Conservation (phyloP, 192 early-diverging fungal genomes). For the Funneliformis mosseae region DNA sequence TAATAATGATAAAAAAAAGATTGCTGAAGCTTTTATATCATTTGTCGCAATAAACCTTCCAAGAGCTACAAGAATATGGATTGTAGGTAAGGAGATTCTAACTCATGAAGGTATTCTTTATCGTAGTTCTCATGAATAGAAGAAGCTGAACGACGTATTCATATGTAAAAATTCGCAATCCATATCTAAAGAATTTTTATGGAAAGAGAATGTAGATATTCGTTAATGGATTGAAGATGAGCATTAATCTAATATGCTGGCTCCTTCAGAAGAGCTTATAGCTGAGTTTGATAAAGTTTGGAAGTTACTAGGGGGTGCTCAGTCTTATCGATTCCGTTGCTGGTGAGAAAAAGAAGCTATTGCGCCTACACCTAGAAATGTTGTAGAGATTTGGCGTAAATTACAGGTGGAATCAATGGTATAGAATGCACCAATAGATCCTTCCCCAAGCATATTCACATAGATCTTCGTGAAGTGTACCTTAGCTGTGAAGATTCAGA, state of each 20-base stretch:
- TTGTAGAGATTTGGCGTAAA: too few species aligned
- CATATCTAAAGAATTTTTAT: not conserved
- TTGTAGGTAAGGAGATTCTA: too few species aligned
- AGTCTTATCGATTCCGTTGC: too few species aligned
- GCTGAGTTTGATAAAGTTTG: not conserved
- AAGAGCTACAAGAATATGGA: too few species aligned
- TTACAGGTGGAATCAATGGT: too few species aligned
- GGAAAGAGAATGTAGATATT: not conserved
- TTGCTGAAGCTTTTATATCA: constrained; percentile 5
- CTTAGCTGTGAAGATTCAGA: not conserved
- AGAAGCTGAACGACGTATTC: not conserved
- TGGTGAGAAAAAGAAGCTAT: too few species aligned
- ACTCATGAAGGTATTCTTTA: too few species aligned
- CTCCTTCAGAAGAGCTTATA: constrained; percentile 5
- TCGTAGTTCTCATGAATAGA: too few species aligned
- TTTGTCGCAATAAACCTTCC: not conserved
- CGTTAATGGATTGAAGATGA: not conserved
- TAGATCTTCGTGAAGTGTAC: not conserved
- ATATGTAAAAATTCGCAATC: constrained; percentile 5
- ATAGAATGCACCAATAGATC: too few species aligned
- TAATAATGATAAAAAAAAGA: constrained; percentile 4
- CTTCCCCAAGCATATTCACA: too few species aligned
- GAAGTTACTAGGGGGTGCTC: too few species aligned
- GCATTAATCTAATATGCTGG: not conserved
- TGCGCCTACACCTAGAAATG: too few species aligned